These are phyloP conservation scores for Cadophora sp. DNA, from an alignment of 2,329 filamentous ascomycete genomes.

Conservation along the genomic window DNA sequence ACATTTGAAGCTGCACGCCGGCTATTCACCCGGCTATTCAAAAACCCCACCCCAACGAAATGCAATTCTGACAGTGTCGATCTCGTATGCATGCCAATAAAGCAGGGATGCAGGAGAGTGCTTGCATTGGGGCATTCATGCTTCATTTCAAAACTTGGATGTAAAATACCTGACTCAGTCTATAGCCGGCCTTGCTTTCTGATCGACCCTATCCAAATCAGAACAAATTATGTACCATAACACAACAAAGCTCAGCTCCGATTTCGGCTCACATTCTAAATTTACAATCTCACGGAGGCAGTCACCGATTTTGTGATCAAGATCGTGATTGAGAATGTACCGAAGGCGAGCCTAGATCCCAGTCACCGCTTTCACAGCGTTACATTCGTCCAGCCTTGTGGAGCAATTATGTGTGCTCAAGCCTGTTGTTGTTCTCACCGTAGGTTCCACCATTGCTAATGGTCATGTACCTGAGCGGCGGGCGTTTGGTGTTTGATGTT, in stretches of 20 bases:
- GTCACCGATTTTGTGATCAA: neutral
- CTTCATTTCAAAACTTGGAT: neutral
- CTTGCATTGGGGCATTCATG: neutral
- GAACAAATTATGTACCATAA: too few relatives aligned
- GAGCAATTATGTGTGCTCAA: neutral
- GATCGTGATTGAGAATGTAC: neutral
- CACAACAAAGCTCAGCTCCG: conserved; percentile 9
- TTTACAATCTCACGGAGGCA: neutral
- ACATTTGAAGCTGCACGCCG: neutral
- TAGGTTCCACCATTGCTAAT: conserved; percentile 12
- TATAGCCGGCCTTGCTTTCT: neutral
- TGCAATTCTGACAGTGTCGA: neutral
- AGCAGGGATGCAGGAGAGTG: neutral
- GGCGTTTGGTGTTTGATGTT: neutral
- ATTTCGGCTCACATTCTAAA: neutral
- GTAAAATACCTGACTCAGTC: neutral
- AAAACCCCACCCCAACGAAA: neutral
- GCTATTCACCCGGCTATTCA: conserved; percentile 4
- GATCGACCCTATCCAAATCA: too few relatives aligned
- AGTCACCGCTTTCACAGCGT: neutral
- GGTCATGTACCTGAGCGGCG: conserved; percentile 3
- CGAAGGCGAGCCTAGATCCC: neutral
- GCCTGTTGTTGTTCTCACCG: neutral
- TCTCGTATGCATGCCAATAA: conserved; percentile 7
- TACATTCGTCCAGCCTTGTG: conserved; percentile 1